Conservation (phyloP, 208 protist genomes). For the Leptomonas seymouri region DNA sequence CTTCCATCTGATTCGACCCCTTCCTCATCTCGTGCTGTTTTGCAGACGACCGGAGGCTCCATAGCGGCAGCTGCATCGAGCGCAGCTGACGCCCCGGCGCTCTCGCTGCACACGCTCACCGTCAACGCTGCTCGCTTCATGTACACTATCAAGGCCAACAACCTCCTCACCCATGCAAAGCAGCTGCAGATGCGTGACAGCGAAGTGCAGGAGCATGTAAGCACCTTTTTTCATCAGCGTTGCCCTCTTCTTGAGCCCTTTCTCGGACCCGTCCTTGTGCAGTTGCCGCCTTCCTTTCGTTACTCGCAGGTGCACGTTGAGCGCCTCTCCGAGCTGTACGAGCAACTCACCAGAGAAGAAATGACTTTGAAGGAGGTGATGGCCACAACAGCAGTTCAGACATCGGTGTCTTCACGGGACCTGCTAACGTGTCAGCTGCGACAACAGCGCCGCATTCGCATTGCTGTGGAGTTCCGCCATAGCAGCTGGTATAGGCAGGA, state of each 20-base stretch:
- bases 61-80: too few relatives aligned
- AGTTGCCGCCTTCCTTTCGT: slow-evolving; percentile 71
- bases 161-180: slow-evolving; percentile 70
- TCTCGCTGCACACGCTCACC: neutral
- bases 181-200: slow-evolving; percentile 51
- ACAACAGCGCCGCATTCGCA: slow-evolving; percentile 35
- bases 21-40: neutral
- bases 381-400: neutral
- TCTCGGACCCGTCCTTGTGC: slow-evolving; percentile 70
- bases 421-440: neutral
- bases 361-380: slow-evolving; percentile 9
- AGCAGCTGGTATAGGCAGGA: slow-evolving; percentile 62
- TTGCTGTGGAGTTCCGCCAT: slow-evolving; percentile 80
- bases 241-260: slow-evolving; percentile 47
- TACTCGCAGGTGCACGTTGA: slow-evolving; percentile 41
- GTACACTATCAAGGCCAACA: slow-evolving; percentile 81
- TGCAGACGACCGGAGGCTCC: neutral
- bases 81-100: neutral
- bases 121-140: slow-evolving; percentile 40
- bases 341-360: slow-evolving; percentile 40
- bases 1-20: neutral
- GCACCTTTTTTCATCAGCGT: slow-evolving; percentile 51
- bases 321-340: slow-evolving; percentile 42
- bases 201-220: slow-evolving; percentile 46
- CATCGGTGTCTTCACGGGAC: neutral